Evolutionary conservation across 164 flowering plant genomes (phyloP).

Genomic region (Pachysandra terminalis): DNA sequence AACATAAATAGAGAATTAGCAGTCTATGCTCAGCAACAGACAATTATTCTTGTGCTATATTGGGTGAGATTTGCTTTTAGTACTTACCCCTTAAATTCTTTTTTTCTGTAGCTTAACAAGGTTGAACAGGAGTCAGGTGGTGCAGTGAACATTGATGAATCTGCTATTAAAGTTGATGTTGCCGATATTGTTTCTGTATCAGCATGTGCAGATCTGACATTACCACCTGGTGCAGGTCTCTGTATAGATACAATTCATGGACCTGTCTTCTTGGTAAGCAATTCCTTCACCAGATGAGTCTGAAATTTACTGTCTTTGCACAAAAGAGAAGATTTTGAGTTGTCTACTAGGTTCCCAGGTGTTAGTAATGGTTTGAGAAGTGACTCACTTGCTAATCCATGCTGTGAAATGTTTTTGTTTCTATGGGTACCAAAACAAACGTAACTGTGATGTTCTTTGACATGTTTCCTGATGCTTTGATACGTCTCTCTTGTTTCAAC

Average conservation of each 20-base stretch:
- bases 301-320: not conserved
- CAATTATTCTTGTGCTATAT: too few relatives aligned
- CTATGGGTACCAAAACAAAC: too few relatives aligned
- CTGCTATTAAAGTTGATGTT: conserved; percentile 53
- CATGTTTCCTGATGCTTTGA: too few relatives aligned
- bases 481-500: too few relatives aligned
- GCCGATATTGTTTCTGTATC: conserved; percentile 80
- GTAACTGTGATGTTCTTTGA: too few relatives aligned
- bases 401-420: too few relatives aligned
- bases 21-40: too few relatives aligned
- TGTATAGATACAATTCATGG: conserved; percentile 84
- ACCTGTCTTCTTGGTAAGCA: conserved; percentile 77
- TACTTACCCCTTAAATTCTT: too few relatives aligned
- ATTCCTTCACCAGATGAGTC: not conserved
- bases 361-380: too few relatives aligned
- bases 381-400: too few relatives aligned
- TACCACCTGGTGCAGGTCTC: conserved; percentile 96
- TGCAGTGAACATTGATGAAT: conserved; percentile 26
- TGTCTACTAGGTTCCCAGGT: not conserved
- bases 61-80: too few relatives aligned
- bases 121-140: conserved; percentile 52
- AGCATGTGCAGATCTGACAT: conserved; percentile 88
- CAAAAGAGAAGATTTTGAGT: not conserved
- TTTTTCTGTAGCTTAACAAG: conserved; percentile 37
- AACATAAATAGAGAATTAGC: too few relatives aligned